Percentiles rank a stretch among this genome's conserved stretches.
Conservation (phyloP, 495 filamentous ascomycete genomes). For the Coniosporium apollinis region DNA sequence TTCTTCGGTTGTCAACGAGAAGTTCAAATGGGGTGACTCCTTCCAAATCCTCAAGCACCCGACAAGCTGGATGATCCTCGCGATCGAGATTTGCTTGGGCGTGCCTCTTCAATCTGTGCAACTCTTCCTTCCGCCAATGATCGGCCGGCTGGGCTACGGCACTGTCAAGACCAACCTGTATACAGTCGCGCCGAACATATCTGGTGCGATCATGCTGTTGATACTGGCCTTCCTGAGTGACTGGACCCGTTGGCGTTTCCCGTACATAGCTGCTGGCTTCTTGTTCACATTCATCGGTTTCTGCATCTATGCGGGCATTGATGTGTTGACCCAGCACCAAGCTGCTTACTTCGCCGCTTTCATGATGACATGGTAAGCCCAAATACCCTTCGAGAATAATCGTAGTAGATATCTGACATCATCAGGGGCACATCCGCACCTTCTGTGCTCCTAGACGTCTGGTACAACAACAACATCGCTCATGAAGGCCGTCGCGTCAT, state of each 20-base stretch:
- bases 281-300: conserved; percentile 58
- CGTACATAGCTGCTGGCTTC: conserved; percentile 58
- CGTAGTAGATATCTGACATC: not conserved
- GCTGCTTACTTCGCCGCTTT: conserved; percentile 38
- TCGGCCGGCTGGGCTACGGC: conserved; percentile 41
- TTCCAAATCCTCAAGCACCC: conserved; percentile 46
- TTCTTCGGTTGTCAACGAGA: conserved; percentile 53
- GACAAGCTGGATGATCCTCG: conserved; percentile 44
- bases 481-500: conserved; percentile 56
- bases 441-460: conserved; percentile 34
- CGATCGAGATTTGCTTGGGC: conserved; percentile 58
- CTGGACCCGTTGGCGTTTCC: conserved; percentile 46
- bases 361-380: conserved; percentile 58
- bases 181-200: conserved; percentile 52
- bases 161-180: conserved; percentile 61
- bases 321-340: conserved; percentile 30
- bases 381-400: not conserved
- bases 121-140: conserved; percentile 62
- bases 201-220: conserved; percentile 50
- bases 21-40: conserved; percentile 48
- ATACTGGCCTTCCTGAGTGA: conserved; percentile 53
- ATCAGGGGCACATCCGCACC: conserved; percentile 31
- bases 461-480: conserved; percentile 72
- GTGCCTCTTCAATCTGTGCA: conserved; percentile 56
- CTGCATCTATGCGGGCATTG: conserved; percentile 53